Evolutionary conservation across 169 alveolate species (phyloP).

Genomic region (Eimeria acervulina): DNA sequence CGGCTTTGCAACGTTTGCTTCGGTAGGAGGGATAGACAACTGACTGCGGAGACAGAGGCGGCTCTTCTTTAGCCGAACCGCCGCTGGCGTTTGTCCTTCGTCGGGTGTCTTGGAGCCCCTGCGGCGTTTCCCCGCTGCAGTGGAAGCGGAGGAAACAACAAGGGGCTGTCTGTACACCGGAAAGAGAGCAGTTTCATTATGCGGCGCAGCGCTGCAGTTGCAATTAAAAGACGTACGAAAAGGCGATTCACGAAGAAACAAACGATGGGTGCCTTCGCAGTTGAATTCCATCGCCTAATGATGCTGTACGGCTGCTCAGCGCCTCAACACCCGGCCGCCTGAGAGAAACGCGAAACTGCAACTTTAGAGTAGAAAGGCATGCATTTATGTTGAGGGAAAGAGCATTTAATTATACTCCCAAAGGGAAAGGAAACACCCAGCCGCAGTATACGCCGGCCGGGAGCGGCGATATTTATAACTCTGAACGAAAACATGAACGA

Average conservation of each 20-base stretch:
- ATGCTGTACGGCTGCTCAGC: neutral
- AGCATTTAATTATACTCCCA: neutral
- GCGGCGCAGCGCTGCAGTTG: neutral
- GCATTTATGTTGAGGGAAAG: neutral
- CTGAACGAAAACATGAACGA: neutral
- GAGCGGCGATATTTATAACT: neutral
- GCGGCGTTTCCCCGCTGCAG: neutral
- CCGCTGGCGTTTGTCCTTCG: neutral
- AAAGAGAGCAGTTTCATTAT: neutral
- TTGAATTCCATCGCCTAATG: neutral
- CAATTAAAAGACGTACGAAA: neutral
- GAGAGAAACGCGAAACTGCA: neutral
- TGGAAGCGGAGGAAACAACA: neutral
- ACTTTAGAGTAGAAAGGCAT: neutral
- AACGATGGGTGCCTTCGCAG: neutral
- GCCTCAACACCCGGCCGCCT: neutral
- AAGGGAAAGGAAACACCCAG: neutral
- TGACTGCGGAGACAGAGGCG: neutral
- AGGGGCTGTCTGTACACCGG: slow-evolving; percentile 24
- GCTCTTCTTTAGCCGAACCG: slow-evolving; percentile 4
- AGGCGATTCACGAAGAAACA: neutral
- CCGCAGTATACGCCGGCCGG: neutral
- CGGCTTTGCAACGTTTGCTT: neutral
- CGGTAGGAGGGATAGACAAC: neutral
- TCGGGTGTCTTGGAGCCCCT: neutral